Base-by-base conservation (phyloP, 176 grass and related monocot species). In the Dendrocalamus sinicus region DNA sequence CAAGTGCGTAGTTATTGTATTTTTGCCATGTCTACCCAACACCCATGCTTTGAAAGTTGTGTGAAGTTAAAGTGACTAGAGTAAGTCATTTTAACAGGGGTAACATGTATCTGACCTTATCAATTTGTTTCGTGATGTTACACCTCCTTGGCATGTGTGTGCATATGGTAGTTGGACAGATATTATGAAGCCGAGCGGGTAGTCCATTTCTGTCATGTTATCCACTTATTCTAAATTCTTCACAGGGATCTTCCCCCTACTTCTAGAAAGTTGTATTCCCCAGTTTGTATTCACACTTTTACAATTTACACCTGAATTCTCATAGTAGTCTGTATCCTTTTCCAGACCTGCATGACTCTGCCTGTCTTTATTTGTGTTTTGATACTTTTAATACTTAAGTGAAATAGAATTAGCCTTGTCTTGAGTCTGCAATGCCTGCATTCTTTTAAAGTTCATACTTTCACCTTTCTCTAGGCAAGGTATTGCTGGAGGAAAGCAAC, bases 381-480 rank as follows among this genome's bases (percentile, higher is more conserved):
- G 43, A 51, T 68, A 45, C 6, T 76, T 72, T 70, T 46, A 47
- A 20, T 59, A 48, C 48, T 82, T 73, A 1, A 86, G 51, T 67
- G 48, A 35, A 35, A 47, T 6, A 13, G 47, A 19, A 78, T 51
- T 14, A 50, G 41, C 19, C 45, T 61, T 84, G 12, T 50, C 22
- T 84, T 57, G 19, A 80, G 59, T 85, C 26, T 51, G 59, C 41
- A 71, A 84, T 72, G 7, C 46, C 9, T 79, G 54, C 35, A 64
- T 66, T 51, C 62, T 81, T 68, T 51, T 23, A 60, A 51, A n/a
- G 72, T 59, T 76, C 50, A 80, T 52, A 30, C 53, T 60, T 30
- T 81, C 46, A 63, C 37, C 26, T 80, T 64, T 87, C 70, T 76
- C 16, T 77, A 96, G 92, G 89, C 91, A 96, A 90, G 88, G 92